A percentile compares a stretch with the other conserved stretches of the same genome.
phyloP scores from a whole-genome alignment of 352 stramenopile species.

The Peronospora farinosa region DNA sequence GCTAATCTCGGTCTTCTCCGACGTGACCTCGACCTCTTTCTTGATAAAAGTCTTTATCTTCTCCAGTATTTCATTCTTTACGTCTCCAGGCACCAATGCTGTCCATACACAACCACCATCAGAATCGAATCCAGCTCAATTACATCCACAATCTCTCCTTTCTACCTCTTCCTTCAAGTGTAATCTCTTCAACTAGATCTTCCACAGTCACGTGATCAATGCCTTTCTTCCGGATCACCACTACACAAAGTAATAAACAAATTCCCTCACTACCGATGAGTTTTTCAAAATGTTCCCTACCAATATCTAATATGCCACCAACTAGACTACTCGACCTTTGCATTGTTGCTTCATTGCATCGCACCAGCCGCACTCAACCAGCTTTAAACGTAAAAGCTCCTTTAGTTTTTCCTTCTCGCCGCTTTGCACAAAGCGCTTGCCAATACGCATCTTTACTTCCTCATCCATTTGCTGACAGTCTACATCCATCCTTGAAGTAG shows the following conservation, averaged over 20 bases:
- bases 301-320: background rate
- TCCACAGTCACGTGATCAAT: constrained; percentile 93
- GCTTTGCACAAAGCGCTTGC: constrained; percentile 83
- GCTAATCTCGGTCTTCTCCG: too few relatives aligned
- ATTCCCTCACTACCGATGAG: background rate
- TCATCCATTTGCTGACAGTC: constrained; percentile 63
- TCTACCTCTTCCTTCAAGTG: constrained; percentile 73
- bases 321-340: constrained; percentile 39
- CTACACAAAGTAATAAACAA: constrained; percentile 25
- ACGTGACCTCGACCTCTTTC: constrained; percentile 31
- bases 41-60: constrained; percentile 90
- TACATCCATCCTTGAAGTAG: constrained; percentile 34
- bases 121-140: background rate
- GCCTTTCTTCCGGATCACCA: constrained; percentile 90
- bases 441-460: constrained; percentile 68
- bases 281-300: background rate
- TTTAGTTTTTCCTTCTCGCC: constrained; percentile 89
- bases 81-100: constrained; percentile 80
- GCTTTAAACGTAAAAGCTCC: constrained; percentile 75
- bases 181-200: constrained; percentile 90
- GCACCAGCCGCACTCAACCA: constrained; percentile 89
- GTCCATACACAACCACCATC: constrained; percentile 1
- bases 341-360: constrained; percentile 88
- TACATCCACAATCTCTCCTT: background rate
- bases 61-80: constrained; percentile 87